Conservation (phyloP, 257 asterid genomes). For the Verbena officinalis region DNA sequence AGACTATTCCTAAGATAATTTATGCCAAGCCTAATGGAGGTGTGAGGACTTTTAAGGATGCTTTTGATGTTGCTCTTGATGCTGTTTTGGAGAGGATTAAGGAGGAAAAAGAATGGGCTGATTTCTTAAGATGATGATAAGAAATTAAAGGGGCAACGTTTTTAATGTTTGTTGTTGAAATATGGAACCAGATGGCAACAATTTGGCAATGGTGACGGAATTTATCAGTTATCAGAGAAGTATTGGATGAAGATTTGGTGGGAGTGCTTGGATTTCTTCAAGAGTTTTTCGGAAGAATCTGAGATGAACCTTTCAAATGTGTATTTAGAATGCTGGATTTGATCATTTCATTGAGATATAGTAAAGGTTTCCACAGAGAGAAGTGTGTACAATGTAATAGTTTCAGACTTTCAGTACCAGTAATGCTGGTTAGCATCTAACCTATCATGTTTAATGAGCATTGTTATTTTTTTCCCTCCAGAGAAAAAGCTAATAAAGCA, state of each 20-base stretch:
- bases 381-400: conserved; percentile 15
- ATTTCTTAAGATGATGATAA: conserved; percentile 41
- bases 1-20: conserved; percentile 69
- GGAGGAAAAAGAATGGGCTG: conserved; percentile 75
- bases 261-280: not conserved
- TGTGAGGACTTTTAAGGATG: conserved; percentile 58
- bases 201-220: not conserved
- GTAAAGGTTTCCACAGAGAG: not conserved
- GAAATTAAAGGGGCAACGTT: not conserved
- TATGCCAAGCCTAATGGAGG: conserved; percentile 62
- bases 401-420: conserved; percentile 20
- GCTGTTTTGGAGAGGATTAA: conserved; percentile 76
- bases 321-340: conserved; percentile 8
- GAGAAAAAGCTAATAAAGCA: not conserved
- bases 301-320: not conserved
- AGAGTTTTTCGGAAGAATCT: not conserved
- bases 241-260: not conserved
- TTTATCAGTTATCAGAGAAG: not conserved
- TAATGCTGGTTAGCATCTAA: not conserved
- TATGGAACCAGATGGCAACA: not conserved
- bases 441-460: not conserved
- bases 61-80: conserved; percentile 86
- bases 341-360: not conserved
- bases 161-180: not conserved
- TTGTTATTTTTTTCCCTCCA: not conserved